phyloP scores from a whole-genome alignment of 805 yeast genomes.

The Pichia sporocuriosa region DNA sequence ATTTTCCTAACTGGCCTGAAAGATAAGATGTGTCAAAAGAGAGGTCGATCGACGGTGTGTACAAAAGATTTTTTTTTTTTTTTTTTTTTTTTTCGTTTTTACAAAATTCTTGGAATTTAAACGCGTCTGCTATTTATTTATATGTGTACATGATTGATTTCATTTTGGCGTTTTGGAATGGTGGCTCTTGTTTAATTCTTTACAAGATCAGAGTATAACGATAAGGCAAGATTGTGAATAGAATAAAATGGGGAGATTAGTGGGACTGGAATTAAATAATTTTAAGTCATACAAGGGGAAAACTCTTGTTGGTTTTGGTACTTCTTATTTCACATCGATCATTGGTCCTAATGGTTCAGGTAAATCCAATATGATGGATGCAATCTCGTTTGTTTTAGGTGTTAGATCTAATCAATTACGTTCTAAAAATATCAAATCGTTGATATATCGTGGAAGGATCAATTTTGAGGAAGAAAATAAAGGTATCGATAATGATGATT shows the following conservation, averaged over 20 bases:
- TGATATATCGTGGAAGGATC: slow-evolving; percentile 70
- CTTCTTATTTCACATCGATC: slow-evolving; percentile 70
- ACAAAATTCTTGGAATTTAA: too few relatives aligned
- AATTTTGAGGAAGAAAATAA: slow-evolving; percentile 23
- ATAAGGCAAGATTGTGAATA: too few relatives aligned
- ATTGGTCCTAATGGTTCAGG: slow-evolving; percentile 99
- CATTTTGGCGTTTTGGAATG: slow-evolving; percentile 3
- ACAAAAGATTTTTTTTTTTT: too few relatives aligned
- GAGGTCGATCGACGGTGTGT: too few relatives aligned
- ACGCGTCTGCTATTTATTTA: too few relatives aligned
- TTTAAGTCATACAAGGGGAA: slow-evolving; percentile 88
- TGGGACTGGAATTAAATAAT: slow-evolving; percentile 72
- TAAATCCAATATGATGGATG: slow-evolving; percentile 94
- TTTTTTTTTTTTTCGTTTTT: too few relatives aligned
- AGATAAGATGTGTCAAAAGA: too few relatives aligned
- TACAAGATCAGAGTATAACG: too few relatives aligned
- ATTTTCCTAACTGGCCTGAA: too few relatives aligned
- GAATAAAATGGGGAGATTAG: slow-evolving; percentile 80
- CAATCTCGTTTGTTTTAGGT: slow-evolving; percentile 89
- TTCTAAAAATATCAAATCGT: slow-evolving; percentile 63
- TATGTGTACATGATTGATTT: too few relatives aligned
- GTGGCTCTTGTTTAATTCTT: too few relatives aligned
- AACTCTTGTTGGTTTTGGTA: slow-evolving; percentile 74
- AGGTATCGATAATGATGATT: slow-evolving; percentile 17
- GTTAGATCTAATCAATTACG: slow-evolving; percentile 69